Evolutionary conservation across 129 eudicot species (phyloP).

Genomic region (Chrysanthemum seticuspe): DNA sequence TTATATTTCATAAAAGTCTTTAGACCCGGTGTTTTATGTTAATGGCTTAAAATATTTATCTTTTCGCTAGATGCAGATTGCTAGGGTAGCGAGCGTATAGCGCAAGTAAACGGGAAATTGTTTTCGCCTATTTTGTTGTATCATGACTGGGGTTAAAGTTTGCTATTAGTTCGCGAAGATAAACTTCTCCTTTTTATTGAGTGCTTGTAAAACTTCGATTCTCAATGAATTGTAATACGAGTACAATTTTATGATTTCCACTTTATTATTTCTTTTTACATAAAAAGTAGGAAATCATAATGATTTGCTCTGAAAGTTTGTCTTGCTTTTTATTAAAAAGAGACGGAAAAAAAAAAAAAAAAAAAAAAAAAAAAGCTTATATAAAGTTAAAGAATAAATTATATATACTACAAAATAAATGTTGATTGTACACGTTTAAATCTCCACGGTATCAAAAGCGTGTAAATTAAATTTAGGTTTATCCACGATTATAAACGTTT

Average conservation of each 20-base stretch:
- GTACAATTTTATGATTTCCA: slow-evolving; percentile 3
- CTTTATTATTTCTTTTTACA: not conserved
- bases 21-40: not conserved
- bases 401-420: too few relatives aligned
- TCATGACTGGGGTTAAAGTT: slow-evolving; percentile 22
- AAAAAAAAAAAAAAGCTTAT: too few relatives aligned
- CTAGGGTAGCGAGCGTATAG: slow-evolving; percentile 32
- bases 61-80: slow-evolving; percentile 29
- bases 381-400: too few relatives aligned
- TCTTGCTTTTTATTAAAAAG: too few relatives aligned
- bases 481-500: too few relatives aligned
- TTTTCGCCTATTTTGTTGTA: slow-evolving; percentile 23
- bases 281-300: too few relatives aligned
- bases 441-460: too few relatives aligned
- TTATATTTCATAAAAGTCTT: not conserved
- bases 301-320: too few relatives aligned
- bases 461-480: too few relatives aligned
- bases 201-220: slow-evolving; percentile 27
- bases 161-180: slow-evolving; percentile 25
- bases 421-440: too few relatives aligned
- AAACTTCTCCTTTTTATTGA: slow-evolving; percentile 18
- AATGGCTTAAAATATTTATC: not conserved
- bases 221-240: slow-evolving; percentile 21
- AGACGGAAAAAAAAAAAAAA: too few relatives aligned
- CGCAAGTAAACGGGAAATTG: slow-evolving; percentile 24